phyloP scores from a whole-genome alignment of 768 basidiomycete genomes.

The Pilatotrama ljubarskyi region DNA sequence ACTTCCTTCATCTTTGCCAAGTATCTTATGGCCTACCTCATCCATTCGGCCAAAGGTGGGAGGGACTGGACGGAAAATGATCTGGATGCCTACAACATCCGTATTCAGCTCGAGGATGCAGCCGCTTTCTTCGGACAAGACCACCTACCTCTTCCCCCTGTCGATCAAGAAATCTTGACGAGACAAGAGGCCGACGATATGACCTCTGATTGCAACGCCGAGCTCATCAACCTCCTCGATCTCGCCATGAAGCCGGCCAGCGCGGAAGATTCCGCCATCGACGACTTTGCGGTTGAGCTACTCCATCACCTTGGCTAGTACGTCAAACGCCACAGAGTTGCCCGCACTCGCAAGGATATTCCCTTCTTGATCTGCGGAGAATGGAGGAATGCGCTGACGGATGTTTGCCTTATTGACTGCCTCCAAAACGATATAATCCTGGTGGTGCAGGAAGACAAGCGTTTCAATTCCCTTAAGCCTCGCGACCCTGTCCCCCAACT shows the following conservation, averaged over 20 bases:
- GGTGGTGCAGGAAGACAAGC: slow-evolving; percentile 27
- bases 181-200: slow-evolving; percentile 5
- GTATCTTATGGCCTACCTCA: too few species aligned
- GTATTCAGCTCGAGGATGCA: neutral
- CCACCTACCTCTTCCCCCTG: neutral
- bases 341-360: slow-evolving; percentile 14
- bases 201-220: neutral
- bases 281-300: slow-evolving; percentile 20
- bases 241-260: slow-evolving; percentile 13
- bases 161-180: slow-evolving; percentile 13
- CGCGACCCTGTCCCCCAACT: neutral
- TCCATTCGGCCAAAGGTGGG: neutral
- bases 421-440: neutral
- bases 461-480: neutral
- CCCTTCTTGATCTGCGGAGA: slow-evolving; percentile 16
- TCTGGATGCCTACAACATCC: slow-evolving; percentile 6
- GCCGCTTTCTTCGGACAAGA: slow-evolving; percentile 13
- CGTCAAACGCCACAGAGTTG: neutral
- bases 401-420: slow-evolving; percentile 13
- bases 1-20: too few species aligned
- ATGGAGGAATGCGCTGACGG: slow-evolving; percentile 9
- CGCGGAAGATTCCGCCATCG: slow-evolving; percentile 16
- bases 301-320: slow-evolving; percentile 18
- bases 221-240: slow-evolving; percentile 16
- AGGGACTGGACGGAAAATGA: slow-evolving; percentile 14